phyloP scores from a whole-genome alignment of 139 green algal species.

The Micractinium conductrix region DNA sequence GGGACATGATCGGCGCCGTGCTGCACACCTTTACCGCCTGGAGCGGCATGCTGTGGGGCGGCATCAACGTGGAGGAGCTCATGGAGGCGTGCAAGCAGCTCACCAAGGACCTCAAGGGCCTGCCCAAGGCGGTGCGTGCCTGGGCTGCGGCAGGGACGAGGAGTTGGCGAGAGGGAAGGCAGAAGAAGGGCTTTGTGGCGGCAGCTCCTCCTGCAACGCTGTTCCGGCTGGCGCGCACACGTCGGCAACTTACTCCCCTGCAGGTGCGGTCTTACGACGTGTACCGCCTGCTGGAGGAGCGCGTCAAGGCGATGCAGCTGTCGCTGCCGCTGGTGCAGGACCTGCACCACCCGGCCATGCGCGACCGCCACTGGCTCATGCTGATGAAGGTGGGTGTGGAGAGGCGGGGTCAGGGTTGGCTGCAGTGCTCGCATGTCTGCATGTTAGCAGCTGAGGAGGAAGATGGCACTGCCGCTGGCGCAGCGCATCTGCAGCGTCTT shows the following conservation, averaged over 20 bases:
- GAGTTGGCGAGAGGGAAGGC: no score
- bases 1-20: constrained; percentile 82
- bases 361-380: constrained; percentile 90
- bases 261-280: constrained; percentile 80
- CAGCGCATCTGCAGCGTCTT: no score
- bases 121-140: constrained; percentile 77
- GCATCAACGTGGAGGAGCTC: constrained; percentile 88
- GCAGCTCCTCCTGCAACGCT: no score
- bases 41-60: constrained; percentile 87
- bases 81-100: constrained; percentile 89
- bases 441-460: no score
- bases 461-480: no score
- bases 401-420: background rate
- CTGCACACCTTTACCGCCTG: constrained; percentile 87
- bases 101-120: constrained; percentile 80
- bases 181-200: no score
- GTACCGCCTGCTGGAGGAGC: constrained; percentile 85
- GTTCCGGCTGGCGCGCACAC: background rate
- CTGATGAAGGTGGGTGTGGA: constrained; percentile 65
- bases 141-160: no score
- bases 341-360: constrained; percentile 90
- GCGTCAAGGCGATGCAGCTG: constrained; percentile 85
- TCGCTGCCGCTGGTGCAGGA: constrained; percentile 88
- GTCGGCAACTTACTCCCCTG: background rate
- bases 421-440: background rate